Evolutionary conservation across 805 yeast genomes (phyloP).

Genomic region (Kuraishia cidri): DNA sequence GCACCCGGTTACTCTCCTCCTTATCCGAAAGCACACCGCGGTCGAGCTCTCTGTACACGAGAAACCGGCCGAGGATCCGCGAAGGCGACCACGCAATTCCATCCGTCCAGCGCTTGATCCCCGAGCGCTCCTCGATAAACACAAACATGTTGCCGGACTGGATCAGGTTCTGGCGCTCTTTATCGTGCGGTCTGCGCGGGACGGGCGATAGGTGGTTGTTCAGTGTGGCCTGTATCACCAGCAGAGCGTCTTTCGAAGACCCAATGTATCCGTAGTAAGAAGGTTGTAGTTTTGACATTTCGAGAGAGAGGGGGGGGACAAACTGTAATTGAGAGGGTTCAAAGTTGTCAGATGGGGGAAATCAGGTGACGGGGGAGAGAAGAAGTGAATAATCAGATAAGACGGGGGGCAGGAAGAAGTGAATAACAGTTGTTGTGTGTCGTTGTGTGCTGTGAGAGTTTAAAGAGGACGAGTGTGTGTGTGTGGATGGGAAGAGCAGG

Average conservation of each 20-base stretch:
- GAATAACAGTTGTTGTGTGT: too few species aligned
- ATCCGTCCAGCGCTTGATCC: conserved; percentile 93
- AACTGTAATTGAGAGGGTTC: too few species aligned
- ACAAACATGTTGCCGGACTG: conserved; percentile 77
- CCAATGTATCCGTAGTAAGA: conserved; percentile 72
- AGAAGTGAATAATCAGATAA: too few species aligned
- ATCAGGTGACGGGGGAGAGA: too few species aligned
- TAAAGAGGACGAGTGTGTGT: too few species aligned
- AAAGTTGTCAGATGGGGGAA: too few species aligned
- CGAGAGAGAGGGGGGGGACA: too few species aligned
- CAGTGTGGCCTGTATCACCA: conserved; percentile 73
- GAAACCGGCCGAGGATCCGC: conserved; percentile 75
- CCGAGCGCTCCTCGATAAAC: conserved; percentile 72
- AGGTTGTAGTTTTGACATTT: conserved; percentile 23
- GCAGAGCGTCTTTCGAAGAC: conserved; percentile 74
- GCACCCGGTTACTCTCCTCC: conserved; percentile 3
- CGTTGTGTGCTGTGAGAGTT: too few species aligned
- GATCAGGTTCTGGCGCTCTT: conserved; percentile 60
- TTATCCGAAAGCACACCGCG: conserved; percentile 24
- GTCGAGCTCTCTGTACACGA: conserved; percentile 70
- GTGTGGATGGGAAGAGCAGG: too few species aligned
- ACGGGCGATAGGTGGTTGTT: conserved; percentile 52
- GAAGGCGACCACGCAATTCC: conserved; percentile 95
- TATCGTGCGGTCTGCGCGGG: conserved; percentile 74
- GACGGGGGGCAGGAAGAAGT: too few species aligned